A percentile compares a stretch with the other conserved stretches of the same genome.
Conservation (phyloP, 1,284 basidiomycete species). For the Cryptococcus sp. region DNA sequence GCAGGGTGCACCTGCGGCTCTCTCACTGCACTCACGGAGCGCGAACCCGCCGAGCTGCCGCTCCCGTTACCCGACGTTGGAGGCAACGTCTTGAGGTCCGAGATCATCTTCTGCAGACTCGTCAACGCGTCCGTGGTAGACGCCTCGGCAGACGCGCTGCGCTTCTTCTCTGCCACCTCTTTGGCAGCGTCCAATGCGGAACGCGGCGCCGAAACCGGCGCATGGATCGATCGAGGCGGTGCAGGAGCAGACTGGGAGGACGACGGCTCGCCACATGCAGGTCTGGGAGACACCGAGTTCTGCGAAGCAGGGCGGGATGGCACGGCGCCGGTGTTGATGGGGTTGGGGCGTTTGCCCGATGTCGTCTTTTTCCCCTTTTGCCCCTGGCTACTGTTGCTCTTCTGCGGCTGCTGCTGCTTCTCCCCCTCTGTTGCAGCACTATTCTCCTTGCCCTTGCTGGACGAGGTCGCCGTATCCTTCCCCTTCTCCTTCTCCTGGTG, state of each 20-base stretch:
- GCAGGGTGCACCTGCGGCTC: slow-evolving; percentile 5
- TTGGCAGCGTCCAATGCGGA: slow-evolving; percentile 43
- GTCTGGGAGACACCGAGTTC: slow-evolving; percentile 10
- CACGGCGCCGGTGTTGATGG: slow-evolving; percentile 18
- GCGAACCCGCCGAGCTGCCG: slow-evolving; percentile 18
- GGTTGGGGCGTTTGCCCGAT: slow-evolving; percentile 15
- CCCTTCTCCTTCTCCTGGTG: slow-evolving; percentile 3
- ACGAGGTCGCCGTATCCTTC: neutral
- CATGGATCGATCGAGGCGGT: slow-evolving; percentile 29
- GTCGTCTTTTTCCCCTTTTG: slow-evolving; percentile 10
- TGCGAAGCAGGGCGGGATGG: slow-evolving; percentile 11
- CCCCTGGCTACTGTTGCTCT: neutral
- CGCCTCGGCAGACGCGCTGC: slow-evolving; percentile 14
- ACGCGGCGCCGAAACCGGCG: slow-evolving; percentile 29
- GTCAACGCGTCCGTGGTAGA: slow-evolving; percentile 37
- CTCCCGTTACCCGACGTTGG: slow-evolving; percentile 12
- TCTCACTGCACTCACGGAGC: slow-evolving; percentile 11
- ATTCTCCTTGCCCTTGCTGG: slow-evolving; percentile 15
- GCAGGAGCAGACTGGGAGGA: slow-evolving; percentile 7
- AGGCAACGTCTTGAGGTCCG: slow-evolving; percentile 43
- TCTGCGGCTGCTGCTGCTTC: slow-evolving; percentile 2
- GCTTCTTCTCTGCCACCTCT: slow-evolving; percentile 40
- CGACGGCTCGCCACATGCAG: neutral
- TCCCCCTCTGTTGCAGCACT: slow-evolving; percentile 3
- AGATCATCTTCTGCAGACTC: slow-evolving; percentile 47